phyloP scores from a whole-genome alignment of 2,329 filamentous ascomycete genomes.

The Ophiocordyceps camponoti-floridani region DNA sequence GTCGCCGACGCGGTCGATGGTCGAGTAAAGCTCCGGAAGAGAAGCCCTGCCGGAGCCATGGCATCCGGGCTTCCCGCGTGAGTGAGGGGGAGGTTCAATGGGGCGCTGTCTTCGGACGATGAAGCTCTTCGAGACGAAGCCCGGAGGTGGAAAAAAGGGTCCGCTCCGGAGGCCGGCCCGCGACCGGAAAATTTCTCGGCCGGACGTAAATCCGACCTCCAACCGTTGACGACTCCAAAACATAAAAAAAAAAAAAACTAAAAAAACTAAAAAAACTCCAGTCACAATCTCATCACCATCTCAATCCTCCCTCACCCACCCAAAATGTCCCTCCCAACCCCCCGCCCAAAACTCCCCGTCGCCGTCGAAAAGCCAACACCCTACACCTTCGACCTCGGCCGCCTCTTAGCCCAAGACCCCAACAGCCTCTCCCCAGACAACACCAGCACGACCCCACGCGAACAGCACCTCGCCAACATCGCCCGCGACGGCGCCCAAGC shows the following conservation, averaged over 20 bases:
- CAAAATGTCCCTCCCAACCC: slow-evolving; percentile 14
- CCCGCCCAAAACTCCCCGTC: slow-evolving; percentile 36
- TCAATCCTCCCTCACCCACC: neutral
- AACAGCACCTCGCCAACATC: slow-evolving; percentile 44
- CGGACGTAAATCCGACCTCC: neutral
- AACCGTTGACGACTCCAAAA: neutral
- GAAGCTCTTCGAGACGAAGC: no score
- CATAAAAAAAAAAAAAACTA: neutral
- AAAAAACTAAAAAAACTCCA: neutral
- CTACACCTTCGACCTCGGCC: slow-evolving; percentile 82
- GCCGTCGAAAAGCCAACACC: slow-evolving; percentile 68
- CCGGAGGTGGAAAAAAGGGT: neutral
- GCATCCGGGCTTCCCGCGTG: neutral
- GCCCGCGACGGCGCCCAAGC: slow-evolving; percentile 84
- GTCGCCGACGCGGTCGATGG: slow-evolving; percentile 2
- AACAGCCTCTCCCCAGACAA: slow-evolving; percentile 55
- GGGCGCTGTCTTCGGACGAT: neutral
- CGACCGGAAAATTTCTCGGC: neutral
- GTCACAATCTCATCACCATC: neutral
- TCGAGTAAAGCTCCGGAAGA: neutral
- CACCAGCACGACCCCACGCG: neutral
- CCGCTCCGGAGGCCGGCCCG: neutral
- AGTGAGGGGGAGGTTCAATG: no score
- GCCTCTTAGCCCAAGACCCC: slow-evolving; percentile 71
- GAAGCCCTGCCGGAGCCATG: neutral